Evolutionary conservation across 306 rosid genomes (phyloP).

Genomic region (Cicer arietinum): DNA sequence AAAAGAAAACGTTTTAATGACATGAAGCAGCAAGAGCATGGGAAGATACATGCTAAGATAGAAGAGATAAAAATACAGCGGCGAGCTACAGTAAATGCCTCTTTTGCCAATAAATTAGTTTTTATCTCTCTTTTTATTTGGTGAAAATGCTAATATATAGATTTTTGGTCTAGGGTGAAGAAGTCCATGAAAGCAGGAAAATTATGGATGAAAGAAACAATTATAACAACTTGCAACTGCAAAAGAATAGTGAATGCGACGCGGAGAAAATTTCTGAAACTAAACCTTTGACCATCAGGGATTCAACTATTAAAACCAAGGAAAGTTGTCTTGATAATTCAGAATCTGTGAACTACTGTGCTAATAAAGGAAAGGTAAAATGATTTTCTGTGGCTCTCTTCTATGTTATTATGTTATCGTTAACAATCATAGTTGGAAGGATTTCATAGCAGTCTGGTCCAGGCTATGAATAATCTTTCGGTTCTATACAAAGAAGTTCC

Average conservation of each 20-base stretch:
- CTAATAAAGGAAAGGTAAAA: slow-evolving; percentile 55
- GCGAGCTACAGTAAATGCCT: slow-evolving; percentile 56
- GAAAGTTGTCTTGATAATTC: slow-evolving; percentile 43
- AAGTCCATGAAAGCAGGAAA: slow-evolving; percentile 51
- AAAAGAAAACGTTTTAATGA: slow-evolving; percentile 79
- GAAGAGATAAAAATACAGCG: slow-evolving; percentile 51
- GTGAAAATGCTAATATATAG: slow-evolving; percentile 38
- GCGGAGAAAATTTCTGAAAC: slow-evolving; percentile 45
- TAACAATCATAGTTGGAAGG: slow-evolving; percentile 27
- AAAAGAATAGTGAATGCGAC: slow-evolving; percentile 40
- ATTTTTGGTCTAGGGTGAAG: slow-evolving; percentile 63
- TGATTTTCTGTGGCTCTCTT: slow-evolving; percentile 25
- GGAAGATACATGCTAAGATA: slow-evolving; percentile 61
- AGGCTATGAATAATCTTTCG: slow-evolving; percentile 17
- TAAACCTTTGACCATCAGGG: slow-evolving; percentile 41
- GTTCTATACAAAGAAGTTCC: slow-evolving; percentile 22
- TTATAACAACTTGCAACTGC: slow-evolving; percentile 45
- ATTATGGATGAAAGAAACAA: slow-evolving; percentile 48
- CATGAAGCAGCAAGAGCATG: slow-evolving; percentile 64
- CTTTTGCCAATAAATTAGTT: slow-evolving; percentile 22
- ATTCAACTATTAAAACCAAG: slow-evolving; percentile 45
- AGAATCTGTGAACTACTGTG: slow-evolving; percentile 43
- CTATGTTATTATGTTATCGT: slow-evolving; percentile 31
- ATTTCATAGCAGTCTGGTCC: slow-evolving; percentile 31
- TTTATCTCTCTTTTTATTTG: slow-evolving; percentile 12